Conservation (phyloP, 805 yeast genomes). For the Candida michaelii region DNA sequence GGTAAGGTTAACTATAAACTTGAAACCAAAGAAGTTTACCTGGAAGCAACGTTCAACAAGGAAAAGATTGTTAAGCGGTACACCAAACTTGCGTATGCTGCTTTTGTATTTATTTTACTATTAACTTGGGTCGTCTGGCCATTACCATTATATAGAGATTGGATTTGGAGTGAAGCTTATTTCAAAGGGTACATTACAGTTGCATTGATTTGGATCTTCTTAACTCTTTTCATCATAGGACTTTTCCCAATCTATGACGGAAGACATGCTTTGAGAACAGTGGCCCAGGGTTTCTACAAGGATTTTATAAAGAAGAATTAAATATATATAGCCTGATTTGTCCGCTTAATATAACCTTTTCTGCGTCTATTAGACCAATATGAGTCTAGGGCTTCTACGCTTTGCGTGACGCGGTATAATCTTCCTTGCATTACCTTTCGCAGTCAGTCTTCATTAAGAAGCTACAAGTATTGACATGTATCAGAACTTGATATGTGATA, state of each 20-base stretch:
- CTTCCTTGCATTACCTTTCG: no score
- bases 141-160: constrained; percentile 43
- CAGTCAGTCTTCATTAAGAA: no score
- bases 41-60: neutral
- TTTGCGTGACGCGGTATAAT: no score
- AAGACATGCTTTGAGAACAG: constrained; percentile 27
- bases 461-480: no score
- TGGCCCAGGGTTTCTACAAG: constrained; percentile 20
- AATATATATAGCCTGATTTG: no score
- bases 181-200: constrained; percentile 41
- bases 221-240: constrained; percentile 33
- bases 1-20: constrained; percentile 3
- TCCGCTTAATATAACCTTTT: no score
- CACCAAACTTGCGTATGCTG: constrained; percentile 25
- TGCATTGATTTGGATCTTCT: constrained; percentile 39
- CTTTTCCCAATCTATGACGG: constrained; percentile 36
- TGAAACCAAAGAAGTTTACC: neutral
- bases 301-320: constrained; percentile 10
- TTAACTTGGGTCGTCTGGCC: constrained; percentile 44
- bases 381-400: no score
- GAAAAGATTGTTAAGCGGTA: constrained; percentile 16
- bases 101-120: constrained; percentile 25
- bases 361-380: no score
- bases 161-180: constrained; percentile 35
- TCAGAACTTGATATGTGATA: no score